Evolutionary conservation across 768 basidiomycete genomes (phyloP), one percentile per base, ranked within the genome.

Genomic region (Strobilomyces echinocephalus): DNA sequence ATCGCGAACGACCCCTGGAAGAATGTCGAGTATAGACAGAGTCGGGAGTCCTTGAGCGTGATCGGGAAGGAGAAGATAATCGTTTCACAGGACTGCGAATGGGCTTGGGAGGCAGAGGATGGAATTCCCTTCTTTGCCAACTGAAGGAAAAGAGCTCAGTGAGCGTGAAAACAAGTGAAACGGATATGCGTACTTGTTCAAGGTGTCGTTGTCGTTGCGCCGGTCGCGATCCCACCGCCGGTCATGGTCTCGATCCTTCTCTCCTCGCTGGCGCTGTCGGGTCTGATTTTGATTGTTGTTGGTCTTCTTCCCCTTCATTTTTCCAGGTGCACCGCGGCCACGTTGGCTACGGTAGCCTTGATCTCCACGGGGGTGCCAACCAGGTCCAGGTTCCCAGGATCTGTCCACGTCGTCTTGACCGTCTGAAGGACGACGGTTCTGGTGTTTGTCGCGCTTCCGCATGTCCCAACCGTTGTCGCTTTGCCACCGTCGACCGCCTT

Each of bases 351-450:
- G 75, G 50, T 80, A 69, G 28, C 63, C 58, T 20, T 72, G 73
- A 24, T 68, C 71, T 35, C 76, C 60, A 35, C 64, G 75, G 47
- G 79, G 66, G 54, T 83, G 78, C 87, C 87, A 88, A 6, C 79
- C 76, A 24, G 83, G 79, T 35, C 83, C 84, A 53, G 87, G 86
- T 59, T 87, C 85, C 87, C 87, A 88, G 53, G 81, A 72, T 46
- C 87, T 79, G 48, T 85, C 81, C 63, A 79, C 56, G 2, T 67
- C 66, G 12, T 66, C 64, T 59, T 62, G 65, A 5, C 43, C 57
- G n/a, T 67, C 59, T 43, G 63, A 61, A 58, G 54, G 74, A 60
- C 54, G 57, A 46, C 73, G 69, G 42, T 54, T 65, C 73, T 76
- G 78, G 8, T 69, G 68, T 63, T 74, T 75, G 51, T 76, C 76